Base-by-base conservation (phyloP, 1,284 basidiomycete genomes). In the Trichosporon asahii region DNA sequence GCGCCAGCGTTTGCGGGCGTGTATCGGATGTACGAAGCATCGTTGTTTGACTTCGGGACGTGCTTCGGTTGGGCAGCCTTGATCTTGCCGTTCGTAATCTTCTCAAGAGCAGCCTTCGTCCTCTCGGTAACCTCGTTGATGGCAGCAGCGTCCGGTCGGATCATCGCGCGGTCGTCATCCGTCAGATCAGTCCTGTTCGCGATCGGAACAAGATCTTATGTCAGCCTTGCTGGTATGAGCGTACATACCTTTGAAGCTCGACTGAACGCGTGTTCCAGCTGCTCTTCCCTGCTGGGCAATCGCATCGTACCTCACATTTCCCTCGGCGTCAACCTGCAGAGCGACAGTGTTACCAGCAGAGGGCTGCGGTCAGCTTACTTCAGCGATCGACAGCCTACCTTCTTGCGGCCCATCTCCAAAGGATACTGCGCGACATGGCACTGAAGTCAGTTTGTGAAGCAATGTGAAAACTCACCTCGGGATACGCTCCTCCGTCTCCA, bases 381-480 rank as follows among this genome's bases (percentile, higher is more conserved):
- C 64, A 25, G 61, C 29, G 12, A 21, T 53, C 60, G 31, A 46
- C 72, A 46, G 55, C 88, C 74, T 69, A 90, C 93, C 89, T 94
- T 94, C 88, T 96, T 97, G 82, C 90, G 89, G 66, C 96, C 96
- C 89, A 99, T 91, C 73, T 95, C 94, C 74, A 98, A 83, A 7
- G 96, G 96, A 85, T 98, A 99, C 82, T 99, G 96, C 12, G 96
- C 96, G 68, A 97, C 86, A 86, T 96, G 95, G 82, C 95, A 98
- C 85, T 83, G 68, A 12, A 29, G 67, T 77, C 55, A 77, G 72
- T 64, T 7, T 2, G 6, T 2, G 18, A 18, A 44, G n/a, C 40
- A n/a, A 5, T 40, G 27, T 27, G 18, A 14, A 5, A 6, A 35
- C 79, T 72, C 68, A 83, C 82, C 77, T 99, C 96, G 0, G 97